Base-by-base conservation (phyloP, 2,329 filamentous ascomycete species). In the Colletotrichum spinosum region DNA sequence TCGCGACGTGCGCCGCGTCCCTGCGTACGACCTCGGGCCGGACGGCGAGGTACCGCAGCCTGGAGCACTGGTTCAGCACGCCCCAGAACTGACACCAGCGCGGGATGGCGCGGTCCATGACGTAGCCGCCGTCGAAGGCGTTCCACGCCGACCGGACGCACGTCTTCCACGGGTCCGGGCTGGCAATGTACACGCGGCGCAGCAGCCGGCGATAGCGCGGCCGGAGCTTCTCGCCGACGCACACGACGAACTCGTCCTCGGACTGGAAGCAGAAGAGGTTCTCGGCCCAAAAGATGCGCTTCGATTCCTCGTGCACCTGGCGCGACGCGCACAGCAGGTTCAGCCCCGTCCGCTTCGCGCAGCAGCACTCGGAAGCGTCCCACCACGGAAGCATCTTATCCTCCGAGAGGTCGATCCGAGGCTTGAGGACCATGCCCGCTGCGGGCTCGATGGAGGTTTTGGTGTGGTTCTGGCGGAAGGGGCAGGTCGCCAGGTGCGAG, bases 71-170 rank as follows among this genome's bases (percentile, higher is more conserved):
- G 9, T 60, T 55, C 17, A 65, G 38, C 34, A 56, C 58, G 13
- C 52, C 58, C 62, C 62, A 65, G 52, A 65, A 65, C 51, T 65
- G 56, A 11, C 33, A 35, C 62, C 62, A 65, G 11, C 64, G 48
- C 55, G 46, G 54, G 33, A 59, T 58, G n/a, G 44, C 4, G 8
- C 33, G 12, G 46, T 35, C 13, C n/a, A 9, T 5, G 7, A 25
- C 5, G 4, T 25, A 42, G 6, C 17, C 34, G 1, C 10, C n/a
- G 2, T 35, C 50, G 11, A 54, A 35, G 12, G 46, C 0, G 6
- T 65, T 60, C 38, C 25, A 15, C 15, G 12, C 34, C 33, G 64
- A 51, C 35, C 35, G n/a, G 11, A n/a, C 5, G 3, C 5, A 5
- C 35, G 34, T 33, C 12, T 53, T 42, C 56, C 15, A 35, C n/a